Percentiles rank a stretch among this genome's conserved stretches.
phyloP scores from a whole-genome alignment of 345 rosid species.

The Pistacia integerrima region DNA sequence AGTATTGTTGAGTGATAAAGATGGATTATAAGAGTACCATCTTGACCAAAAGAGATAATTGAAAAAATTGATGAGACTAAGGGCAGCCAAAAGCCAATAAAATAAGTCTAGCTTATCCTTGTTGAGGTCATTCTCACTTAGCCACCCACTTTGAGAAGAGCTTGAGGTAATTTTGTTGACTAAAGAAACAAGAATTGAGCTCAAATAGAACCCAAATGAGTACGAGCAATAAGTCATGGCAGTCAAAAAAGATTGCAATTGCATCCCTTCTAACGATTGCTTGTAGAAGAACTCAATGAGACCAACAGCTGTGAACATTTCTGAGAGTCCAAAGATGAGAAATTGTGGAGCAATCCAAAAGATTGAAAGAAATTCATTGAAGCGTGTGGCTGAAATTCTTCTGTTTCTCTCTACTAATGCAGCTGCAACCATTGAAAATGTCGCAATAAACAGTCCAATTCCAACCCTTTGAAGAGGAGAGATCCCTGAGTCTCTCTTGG shows the following conservation, averaged over 20 bases:
- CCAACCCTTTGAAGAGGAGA: conserved; percentile 63
- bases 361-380: conserved; percentile 38
- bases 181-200: conserved; percentile 61
- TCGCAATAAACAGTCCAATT: conserved; percentile 50
- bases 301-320: conserved; percentile 77
- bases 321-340: conserved; percentile 60
- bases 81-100: conserved; percentile 67
- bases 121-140: conserved; percentile 55
- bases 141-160: conserved; percentile 53
- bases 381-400: conserved; percentile 26
- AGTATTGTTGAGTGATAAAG: conserved; percentile 25
- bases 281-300: conserved; percentile 73
- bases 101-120: conserved; percentile 60
- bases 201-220: conserved; percentile 69
- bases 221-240: conserved; percentile 68
- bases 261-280: conserved; percentile 65
- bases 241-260: conserved; percentile 62
- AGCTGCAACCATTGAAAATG: conserved; percentile 69
- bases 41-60: conserved; percentile 55
- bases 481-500: conserved; percentile 46
- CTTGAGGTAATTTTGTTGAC: conserved; percentile 53
- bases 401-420: conserved; percentile 58
- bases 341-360: conserved; percentile 78
- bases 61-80: conserved; percentile 58
- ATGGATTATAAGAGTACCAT: conserved; percentile 55